Conservation (phyloP, 2,329 filamentous ascomycete genomes). For the Colletotrichum salicis region DNA sequence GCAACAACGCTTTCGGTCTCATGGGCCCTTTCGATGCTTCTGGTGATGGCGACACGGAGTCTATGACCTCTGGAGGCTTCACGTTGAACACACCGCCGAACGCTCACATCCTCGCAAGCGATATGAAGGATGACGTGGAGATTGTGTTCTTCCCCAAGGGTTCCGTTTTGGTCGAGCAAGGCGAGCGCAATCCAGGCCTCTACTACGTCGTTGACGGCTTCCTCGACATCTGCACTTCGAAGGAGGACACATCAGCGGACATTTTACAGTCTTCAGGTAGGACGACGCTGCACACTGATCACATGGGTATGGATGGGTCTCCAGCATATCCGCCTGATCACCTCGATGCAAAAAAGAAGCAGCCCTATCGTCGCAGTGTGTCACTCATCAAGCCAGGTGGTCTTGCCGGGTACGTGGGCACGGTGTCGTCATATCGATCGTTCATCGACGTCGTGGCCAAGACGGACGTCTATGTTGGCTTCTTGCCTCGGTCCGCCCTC, state of each 20-base stretch:
- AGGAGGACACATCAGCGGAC: slow-evolving; percentile 63
- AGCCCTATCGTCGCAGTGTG: slow-evolving; percentile 72
- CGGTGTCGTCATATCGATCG: slow-evolving; percentile 92
- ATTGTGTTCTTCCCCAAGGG: slow-evolving; percentile 98
- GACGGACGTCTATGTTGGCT: slow-evolving; percentile 98
- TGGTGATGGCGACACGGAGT: slow-evolving; percentile 86
- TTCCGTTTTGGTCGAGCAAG: slow-evolving; percentile 93
- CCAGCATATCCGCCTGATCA: slow-evolving; percentile 35
- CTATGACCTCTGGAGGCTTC: slow-evolving; percentile 77
- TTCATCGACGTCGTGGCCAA: slow-evolving; percentile 98
- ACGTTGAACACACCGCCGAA: slow-evolving; percentile 71
- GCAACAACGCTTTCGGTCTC: slow-evolving; percentile 85
- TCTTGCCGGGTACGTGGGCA: slow-evolving; percentile 92
- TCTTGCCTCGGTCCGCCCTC: slow-evolving; percentile 84
- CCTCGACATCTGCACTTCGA: slow-evolving; percentile 88
- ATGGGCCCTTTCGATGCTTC: slow-evolving; percentile 86
- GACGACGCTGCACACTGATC: slow-evolving; percentile 41
- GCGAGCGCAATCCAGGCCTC: slow-evolving; percentile 93
- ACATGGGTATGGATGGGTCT: slow-evolving; percentile 24
- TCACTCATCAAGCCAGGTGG: slow-evolving; percentile 95
- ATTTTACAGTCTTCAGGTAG: slow-evolving; percentile 52
- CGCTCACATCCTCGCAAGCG: slow-evolving; percentile 74
- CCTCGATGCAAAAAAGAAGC: slow-evolving; percentile 54
- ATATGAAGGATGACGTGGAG: slow-evolving; percentile 91
- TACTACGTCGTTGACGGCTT: slow-evolving; percentile 99